Conservation (phyloP, 345 rosid species). For the Turnera subulata region DNA sequence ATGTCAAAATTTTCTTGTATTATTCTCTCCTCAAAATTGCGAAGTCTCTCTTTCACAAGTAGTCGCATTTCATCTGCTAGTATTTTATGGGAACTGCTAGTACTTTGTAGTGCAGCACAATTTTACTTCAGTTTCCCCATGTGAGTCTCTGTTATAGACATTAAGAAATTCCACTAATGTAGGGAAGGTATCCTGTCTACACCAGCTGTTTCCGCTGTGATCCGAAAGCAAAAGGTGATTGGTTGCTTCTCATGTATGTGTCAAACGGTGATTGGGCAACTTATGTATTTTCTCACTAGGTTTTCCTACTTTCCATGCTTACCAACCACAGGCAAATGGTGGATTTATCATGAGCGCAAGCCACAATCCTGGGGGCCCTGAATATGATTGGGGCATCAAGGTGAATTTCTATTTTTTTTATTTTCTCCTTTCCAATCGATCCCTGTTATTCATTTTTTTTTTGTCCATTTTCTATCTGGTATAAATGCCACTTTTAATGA, state of each 20-base stretch:
- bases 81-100: background rate
- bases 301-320: conserved; percentile 3
- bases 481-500: conserved; percentile 11
- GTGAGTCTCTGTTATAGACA: conserved; percentile 11
- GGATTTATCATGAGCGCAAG: conserved; percentile 99
- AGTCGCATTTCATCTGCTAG: background rate
- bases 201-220: conserved; percentile 91
- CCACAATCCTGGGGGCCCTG: conserved; percentile 94
- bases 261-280: conserved; percentile 8
- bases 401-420: conserved; percentile 31
- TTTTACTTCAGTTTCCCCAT: too few species aligned
- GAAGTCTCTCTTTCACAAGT: too few species aligned
- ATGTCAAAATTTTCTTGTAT: too few species aligned
- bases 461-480: background rate
- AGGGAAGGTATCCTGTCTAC: conserved; percentile 90
- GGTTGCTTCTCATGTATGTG: conserved; percentile 2
- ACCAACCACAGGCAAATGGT: conserved; percentile 62
- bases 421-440: background rate
- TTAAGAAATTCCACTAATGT: conserved; percentile 21
- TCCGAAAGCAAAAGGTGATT: conserved; percentile 70
- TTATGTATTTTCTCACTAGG: background rate
- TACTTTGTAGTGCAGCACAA: too few species aligned
- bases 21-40: too few species aligned
- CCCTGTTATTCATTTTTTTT: too few species aligned
- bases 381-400: conserved; percentile 98